Percentiles rank a stretch among this genome's conserved stretches.
phyloP scores from a whole-genome alignment of 2,329 filamentous ascomycete genomes.

The Coniella lustricola region DNA sequence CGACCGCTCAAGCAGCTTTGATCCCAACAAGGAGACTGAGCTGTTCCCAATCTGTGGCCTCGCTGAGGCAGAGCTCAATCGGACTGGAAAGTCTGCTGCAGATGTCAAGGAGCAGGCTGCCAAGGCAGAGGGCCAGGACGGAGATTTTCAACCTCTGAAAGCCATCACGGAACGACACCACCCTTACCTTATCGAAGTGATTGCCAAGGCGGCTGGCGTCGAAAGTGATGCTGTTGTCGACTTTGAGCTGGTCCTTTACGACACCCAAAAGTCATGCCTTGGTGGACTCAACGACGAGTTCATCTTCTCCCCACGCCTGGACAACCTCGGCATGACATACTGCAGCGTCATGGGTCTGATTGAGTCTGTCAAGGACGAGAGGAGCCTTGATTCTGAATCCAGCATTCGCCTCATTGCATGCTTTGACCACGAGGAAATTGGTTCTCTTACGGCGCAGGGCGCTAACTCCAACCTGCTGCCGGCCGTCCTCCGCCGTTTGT shows the following conservation, averaged over 20 bases:
- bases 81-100: conserved; percentile 49
- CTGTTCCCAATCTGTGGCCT: conserved; percentile 89
- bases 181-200: conserved; percentile 74
- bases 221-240: conserved; percentile 69
- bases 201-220: conserved; percentile 72
- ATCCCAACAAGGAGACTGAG: conserved; percentile 96
- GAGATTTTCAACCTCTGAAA: conserved; percentile 67
- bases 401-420: conserved; percentile 86
- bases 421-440: conserved; percentile 98
- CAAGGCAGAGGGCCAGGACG: conserved; percentile 36
- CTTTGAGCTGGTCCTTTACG: conserved; percentile 95
- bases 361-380: conserved; percentile 59
- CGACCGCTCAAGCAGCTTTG: conserved; percentile 75
- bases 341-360: conserved; percentile 84
- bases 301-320: conserved; percentile 89
- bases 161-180: conserved; percentile 78
- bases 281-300: conserved; percentile 90
- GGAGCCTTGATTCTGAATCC: conserved; percentile 65
- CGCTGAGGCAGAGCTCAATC: conserved; percentile 80
- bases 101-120: conserved; percentile 27
- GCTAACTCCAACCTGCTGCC: conserved; percentile 90
- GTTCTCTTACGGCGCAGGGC: conserved; percentile 84
- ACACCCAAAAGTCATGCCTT: conserved; percentile 84
- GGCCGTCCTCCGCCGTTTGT: conserved; percentile 77
- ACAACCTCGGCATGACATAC: conserved; percentile 96